Conservation (phyloP, 2,329 filamentous ascomycete genomes). For the Monascus ruber region DNA sequence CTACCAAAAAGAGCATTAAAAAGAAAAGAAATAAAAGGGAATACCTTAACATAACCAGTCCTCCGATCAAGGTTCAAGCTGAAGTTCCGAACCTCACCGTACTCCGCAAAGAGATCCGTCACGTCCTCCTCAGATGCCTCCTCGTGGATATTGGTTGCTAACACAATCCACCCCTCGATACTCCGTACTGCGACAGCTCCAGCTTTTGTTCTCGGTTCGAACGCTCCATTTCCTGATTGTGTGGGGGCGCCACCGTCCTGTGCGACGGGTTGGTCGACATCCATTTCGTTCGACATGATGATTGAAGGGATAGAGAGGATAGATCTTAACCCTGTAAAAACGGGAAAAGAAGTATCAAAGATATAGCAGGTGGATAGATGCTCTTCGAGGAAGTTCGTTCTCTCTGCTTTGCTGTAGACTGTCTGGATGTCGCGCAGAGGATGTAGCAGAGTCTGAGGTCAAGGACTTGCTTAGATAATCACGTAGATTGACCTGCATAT, state of each 20-base stretch:
- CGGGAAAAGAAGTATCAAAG: neutral
- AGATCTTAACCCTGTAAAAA: neutral
- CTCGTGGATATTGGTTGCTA: constrained; percentile 59
- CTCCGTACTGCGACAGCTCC: constrained; percentile 50
- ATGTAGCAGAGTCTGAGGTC: too few relatives aligned
- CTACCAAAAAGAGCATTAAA: neutral
- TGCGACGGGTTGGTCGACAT: constrained; percentile 30
- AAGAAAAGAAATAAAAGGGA: constrained; percentile 5
- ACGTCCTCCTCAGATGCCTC: constrained; percentile 58
- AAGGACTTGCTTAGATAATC: too few relatives aligned
- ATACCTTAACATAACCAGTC: constrained; percentile 57
- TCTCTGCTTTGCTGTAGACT: too few relatives aligned
- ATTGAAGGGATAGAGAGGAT: neutral
- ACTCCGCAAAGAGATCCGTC: constrained; percentile 54
- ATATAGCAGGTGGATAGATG: neutral
- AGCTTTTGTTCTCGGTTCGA: constrained; percentile 33
- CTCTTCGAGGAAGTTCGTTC: too few relatives aligned
- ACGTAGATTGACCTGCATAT: too few relatives aligned
- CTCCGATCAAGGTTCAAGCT: constrained; percentile 55
- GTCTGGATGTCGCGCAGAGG: too few relatives aligned
- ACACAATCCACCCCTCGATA: constrained; percentile 59
- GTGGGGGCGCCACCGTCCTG: constrained; percentile 20
- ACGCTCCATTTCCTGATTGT: constrained; percentile 17
- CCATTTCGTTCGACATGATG: constrained; percentile 35
- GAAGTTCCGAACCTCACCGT: constrained; percentile 56